These are phyloP conservation scores for Lizanozyma gosingica DNA, from an alignment of 1,139 yeast genomes.

Conservation along the genomic window DNA sequence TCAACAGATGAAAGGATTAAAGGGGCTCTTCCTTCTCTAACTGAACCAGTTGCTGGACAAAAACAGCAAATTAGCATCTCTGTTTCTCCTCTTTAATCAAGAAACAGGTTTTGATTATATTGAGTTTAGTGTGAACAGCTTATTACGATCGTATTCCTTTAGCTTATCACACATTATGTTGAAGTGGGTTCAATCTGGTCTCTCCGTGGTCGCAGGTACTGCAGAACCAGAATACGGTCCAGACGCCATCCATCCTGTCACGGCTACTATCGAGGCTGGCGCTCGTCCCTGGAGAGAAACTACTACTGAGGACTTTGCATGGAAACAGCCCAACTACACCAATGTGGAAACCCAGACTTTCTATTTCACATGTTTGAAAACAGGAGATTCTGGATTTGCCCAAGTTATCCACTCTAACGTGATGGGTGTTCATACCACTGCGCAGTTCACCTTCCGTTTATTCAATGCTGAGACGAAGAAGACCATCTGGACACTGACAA, in stretches of 20 bases:
- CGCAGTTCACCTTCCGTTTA: slow-evolving; percentile 87
- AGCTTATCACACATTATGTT: slow-evolving; percentile 45
- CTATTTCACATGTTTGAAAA: slow-evolving; percentile 59
- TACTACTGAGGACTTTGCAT: slow-evolving; percentile 55
- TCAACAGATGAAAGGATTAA: no score
- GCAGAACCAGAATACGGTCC: slow-evolving; percentile 96
- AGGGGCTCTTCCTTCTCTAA: no score
- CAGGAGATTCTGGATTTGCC: slow-evolving; percentile 75
- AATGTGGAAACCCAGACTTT: slow-evolving; percentile 94
- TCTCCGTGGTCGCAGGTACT: slow-evolving; percentile 91
- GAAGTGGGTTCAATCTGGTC: slow-evolving; percentile 80
- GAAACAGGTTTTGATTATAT: no score
- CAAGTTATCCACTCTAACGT: slow-evolving; percentile 92
- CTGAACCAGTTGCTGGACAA: no score
- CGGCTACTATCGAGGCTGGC: slow-evolving; percentile 46
- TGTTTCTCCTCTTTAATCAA: no score
- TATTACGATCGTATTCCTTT: no score
- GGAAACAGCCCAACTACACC: slow-evolving; percentile 70
- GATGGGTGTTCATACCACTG: slow-evolving; percentile 82
- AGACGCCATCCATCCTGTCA: slow-evolving; percentile 82
- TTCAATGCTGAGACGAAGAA: slow-evolving; percentile 45
- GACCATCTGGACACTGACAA: slow-evolving; percentile 82
- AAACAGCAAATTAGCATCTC: no score
- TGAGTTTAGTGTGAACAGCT: no score
- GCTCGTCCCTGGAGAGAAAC: slow-evolving; percentile 50